These are phyloP conservation scores for Gynochthodes officinalis DNA, from an alignment of 257 asterid species.

Conservation along the genomic window DNA sequence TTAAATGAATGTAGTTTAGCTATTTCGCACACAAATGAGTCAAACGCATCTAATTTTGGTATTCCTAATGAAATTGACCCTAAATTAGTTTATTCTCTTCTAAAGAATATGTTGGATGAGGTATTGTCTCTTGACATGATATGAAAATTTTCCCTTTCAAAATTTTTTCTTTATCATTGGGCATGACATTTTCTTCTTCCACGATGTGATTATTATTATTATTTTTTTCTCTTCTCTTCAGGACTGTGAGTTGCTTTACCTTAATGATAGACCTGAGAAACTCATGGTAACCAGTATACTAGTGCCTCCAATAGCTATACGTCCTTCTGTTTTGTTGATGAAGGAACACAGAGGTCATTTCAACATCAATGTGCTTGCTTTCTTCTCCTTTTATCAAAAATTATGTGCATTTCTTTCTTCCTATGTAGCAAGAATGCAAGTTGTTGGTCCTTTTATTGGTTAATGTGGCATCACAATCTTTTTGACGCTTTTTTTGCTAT, in stretches of 20 bases:
- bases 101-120: slow-evolving; percentile 75
- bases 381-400: neutral
- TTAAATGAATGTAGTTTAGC: slow-evolving; percentile 50
- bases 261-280: slow-evolving; percentile 82
- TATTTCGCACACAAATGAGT: slow-evolving; percentile 53
- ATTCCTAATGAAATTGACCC: slow-evolving; percentile 52
- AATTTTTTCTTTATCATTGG: neutral
- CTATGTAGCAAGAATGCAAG: neutral
- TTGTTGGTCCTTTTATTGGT: neutral
- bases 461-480: too few species aligned
- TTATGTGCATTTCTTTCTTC: slow-evolving; percentile 5
- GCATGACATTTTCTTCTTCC: neutral
- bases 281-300: slow-evolving; percentile 67
- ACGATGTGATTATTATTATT: neutral
- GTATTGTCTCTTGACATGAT: slow-evolving; percentile 35
- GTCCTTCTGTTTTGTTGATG: slow-evolving; percentile 95
- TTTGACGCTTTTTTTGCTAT: too few species aligned
- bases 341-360: slow-evolving; percentile 71
- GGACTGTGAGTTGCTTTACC: slow-evolving; percentile 93
- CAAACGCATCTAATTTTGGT: slow-evolving; percentile 33
- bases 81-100: slow-evolving; percentile 51
- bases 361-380: slow-evolving; percentile 2
- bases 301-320: slow-evolving; percentile 87
- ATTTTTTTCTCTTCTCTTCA: slow-evolving; percentile 23
- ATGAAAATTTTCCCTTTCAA: neutral